Evolutionary conservation across 495 filamentous ascomycete species (phyloP), one percentile per base, ranked within the genome.

Genomic region (Thermochaetoides thermophila): DNA sequence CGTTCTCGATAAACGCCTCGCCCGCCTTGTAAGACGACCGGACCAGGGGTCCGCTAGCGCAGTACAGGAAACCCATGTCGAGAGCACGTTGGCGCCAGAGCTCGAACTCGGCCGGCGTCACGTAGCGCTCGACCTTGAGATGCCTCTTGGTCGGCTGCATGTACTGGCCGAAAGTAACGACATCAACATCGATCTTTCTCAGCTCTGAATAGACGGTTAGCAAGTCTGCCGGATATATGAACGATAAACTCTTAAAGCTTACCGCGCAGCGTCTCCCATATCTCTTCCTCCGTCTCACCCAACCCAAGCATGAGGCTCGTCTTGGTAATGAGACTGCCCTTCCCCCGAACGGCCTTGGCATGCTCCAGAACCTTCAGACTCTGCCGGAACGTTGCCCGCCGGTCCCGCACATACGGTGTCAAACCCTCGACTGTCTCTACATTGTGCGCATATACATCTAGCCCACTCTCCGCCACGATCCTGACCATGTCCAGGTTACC

Each of bases 141-240:
- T 97, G 89, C 3, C 85, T 71, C 68, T 94, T 96, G 7, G 89
- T 97, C 8, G 89, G 89, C 3, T 85, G 80, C 89, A 97, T 97
- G 64, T 97, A 97, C 65, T 97, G 89, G 3, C 91, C 89, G 38
- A 97, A 96, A 0, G 89, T 97, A 23, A 97, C 84, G 9, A 97
- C 83, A 39, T 97, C 89, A 16, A 94, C 85, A 39, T 81, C 64
- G 23, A 74, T 61, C 34, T 73, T 74, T 15, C 89, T 73, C 17
- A 95, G 65, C 49, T 92, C 80, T 68, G 28, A n/a, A n/a, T 3
- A 26, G 7, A 4, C 5, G 1, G 25, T 31, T 42, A 38, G 52
- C 49, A 43, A 20, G 19, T 27, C 28, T 0, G 6, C 19, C 13
- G 10, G 12, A 15, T 15, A 23, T 24, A 6, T 6, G 21, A 24